Evolutionary conservation across 768 basidiomycete species (phyloP).

Genomic region (Phanerochaete carnosa): DNA sequence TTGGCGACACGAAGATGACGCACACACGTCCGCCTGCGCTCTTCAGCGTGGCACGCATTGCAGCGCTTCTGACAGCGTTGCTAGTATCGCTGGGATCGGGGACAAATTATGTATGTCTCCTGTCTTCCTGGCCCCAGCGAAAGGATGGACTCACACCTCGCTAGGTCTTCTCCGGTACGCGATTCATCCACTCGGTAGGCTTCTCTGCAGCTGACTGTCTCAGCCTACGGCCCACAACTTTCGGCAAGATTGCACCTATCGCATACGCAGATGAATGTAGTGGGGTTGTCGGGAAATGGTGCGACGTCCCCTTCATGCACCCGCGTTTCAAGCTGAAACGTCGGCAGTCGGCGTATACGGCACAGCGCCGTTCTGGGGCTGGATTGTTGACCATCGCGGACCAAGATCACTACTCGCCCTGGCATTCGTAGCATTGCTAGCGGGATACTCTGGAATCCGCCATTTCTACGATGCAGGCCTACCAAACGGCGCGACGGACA

Average conservation of each 20-base stretch:
- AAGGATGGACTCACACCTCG: neutral
- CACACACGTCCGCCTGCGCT: conserved; percentile 5
- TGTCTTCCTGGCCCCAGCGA: neutral
- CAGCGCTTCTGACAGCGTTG: conserved; percentile 26
- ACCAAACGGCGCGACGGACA: conserved; percentile 13
- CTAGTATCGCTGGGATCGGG: conserved; percentile 30
- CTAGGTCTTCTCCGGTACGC: conserved; percentile 34
- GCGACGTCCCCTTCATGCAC: conserved; percentile 17
- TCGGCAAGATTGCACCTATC: conserved; percentile 70
- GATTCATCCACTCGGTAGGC: neutral
- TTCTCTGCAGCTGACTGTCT: conserved; percentile 1
- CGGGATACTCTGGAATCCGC: conserved; percentile 75
- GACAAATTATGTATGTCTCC: conserved; percentile 31
- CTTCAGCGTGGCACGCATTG: conserved; percentile 18
- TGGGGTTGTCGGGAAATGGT: conserved; percentile 81
- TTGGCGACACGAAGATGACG: neutral
- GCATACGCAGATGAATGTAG: conserved; percentile 79
- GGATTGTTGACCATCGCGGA: conserved; percentile 70
- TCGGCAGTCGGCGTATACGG: conserved; percentile 69
- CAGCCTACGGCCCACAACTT: conserved; percentile 86
- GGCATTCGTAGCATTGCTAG: conserved; percentile 56
- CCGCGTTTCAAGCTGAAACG: neutral
- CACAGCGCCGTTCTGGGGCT: conserved; percentile 76
- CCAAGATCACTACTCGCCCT: conserved; percentile 63
- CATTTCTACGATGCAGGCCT: conserved; percentile 57